A percentile compares a stretch with the other conserved stretches of the same genome.
phyloP scores from a whole-genome alignment of 73 alveolate genomes.

The Uronychia binucleata region DNA sequence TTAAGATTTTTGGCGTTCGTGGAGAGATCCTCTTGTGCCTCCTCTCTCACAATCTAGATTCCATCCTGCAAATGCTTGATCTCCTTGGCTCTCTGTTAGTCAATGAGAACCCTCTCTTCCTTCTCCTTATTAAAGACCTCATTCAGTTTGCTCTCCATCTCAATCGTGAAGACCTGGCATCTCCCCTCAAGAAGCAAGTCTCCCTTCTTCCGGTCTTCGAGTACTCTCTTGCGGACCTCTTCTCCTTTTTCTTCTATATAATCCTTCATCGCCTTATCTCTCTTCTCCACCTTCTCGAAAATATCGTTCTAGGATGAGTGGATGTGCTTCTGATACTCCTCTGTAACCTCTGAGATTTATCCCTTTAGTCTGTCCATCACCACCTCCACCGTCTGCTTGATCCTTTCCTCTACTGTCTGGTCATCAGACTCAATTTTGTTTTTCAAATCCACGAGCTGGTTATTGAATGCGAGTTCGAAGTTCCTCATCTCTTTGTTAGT shows the following conservation, averaged over 20 bases:
- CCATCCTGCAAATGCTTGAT: conserved; percentile 8
- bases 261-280: conserved; percentile 22
- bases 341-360: conserved; percentile 7
- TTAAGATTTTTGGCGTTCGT: neutral
- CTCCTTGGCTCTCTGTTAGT: conserved; percentile 26
- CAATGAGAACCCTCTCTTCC: conserved; percentile 9
- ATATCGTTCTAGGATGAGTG: conserved; percentile 14
- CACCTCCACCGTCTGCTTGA: conserved; percentile 43
- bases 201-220: conserved; percentile 50
- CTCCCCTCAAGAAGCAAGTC: conserved; percentile 59
- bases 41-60: neutral
- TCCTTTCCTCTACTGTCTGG: conserved; percentile 46
- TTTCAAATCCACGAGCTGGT: conserved; percentile 35
- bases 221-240: conserved; percentile 27
- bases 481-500: conserved; percentile 22
- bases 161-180: conserved; percentile 65
- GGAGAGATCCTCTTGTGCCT: neutral
- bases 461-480: conserved; percentile 23
- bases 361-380: conserved; percentile 24
- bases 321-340: conserved; percentile 45
- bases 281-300: conserved; percentile 13
- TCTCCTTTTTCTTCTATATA: conserved; percentile 32
- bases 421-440: conserved; percentile 66
- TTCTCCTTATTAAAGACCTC: conserved; percentile 8
- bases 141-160: conserved; percentile 47